A percentile compares a stretch with the other conserved stretches of the same genome.
phyloP scores from a whole-genome alignment of 83 land plant genomes.

The Picea mariana region DNA sequence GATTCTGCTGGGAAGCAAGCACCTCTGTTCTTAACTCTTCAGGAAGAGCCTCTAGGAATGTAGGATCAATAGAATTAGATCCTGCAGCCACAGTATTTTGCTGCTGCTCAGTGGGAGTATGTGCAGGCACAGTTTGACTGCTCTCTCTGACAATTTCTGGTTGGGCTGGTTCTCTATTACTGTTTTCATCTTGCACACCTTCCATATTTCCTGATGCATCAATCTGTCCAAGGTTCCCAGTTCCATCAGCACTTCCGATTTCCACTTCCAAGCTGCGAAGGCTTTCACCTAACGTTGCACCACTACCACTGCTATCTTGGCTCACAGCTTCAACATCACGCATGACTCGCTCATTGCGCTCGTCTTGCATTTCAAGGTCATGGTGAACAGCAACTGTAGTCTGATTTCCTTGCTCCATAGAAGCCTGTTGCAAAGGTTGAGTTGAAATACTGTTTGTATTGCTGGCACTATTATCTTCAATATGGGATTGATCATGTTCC shows the following conservation, averaged over 20 bases:
- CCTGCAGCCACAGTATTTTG: slow-evolving; percentile 37
- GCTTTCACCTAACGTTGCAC: slow-evolving; percentile 93
- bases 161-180: background rate
- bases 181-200: slow-evolving; percentile 16
- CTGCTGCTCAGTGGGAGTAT: slow-evolving; percentile 33
- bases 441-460: background rate
- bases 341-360: slow-evolving; percentile 62
- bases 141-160: slow-evolving; percentile 5
- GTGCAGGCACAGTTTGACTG: slow-evolving; percentile 24
- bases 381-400: slow-evolving; percentile 31
- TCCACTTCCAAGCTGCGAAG: slow-evolving; percentile 95
- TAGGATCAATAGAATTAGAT: slow-evolving; percentile 86
- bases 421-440: background rate
- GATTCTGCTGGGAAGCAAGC: slow-evolving; percentile 85
- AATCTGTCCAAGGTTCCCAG: slow-evolving; percentile 77
- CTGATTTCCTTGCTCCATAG: slow-evolving; percentile 31
- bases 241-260: slow-evolving; percentile 98
- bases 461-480: background rate
- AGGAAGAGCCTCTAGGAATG: slow-evolving; percentile 97
- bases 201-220: slow-evolving; percentile 51
- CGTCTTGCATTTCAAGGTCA: slow-evolving; percentile 64
- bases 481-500: no score
- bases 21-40: slow-evolving; percentile 98
- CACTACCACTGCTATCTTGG: slow-evolving; percentile 95
- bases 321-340: slow-evolving; percentile 89